phyloP scores from a whole-genome alignment of 116 monocot species.

The Thalassia testudinum region DNA sequence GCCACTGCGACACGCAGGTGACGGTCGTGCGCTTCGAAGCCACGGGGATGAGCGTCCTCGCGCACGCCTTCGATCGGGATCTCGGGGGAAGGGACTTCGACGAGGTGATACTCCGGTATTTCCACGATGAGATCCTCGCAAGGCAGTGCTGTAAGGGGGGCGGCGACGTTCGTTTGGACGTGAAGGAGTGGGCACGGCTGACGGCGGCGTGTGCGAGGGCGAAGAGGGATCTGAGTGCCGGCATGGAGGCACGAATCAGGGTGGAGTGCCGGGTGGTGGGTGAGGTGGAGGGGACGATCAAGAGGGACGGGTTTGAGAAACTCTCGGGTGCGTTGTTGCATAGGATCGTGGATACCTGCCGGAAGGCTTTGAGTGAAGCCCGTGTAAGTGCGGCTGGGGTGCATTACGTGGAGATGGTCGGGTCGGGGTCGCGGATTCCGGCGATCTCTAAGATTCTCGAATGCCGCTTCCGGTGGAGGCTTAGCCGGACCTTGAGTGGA shows the following conservation, averaged over 20 bases:
- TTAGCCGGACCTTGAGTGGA: constrained; percentile 65
- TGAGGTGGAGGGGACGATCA: constrained; percentile 69
- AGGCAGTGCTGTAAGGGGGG: no score
- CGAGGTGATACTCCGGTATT: constrained; percentile 60
- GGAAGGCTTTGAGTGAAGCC: constrained; percentile 39
- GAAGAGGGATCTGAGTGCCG: constrained; percentile 85
- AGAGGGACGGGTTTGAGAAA: constrained; percentile 80
- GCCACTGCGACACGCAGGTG: constrained; percentile 83
- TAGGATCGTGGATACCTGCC: constrained; percentile 45
- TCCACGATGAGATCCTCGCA: constrained; percentile 50
- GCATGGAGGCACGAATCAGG: constrained; percentile 48
- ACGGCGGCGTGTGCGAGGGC: constrained; percentile 71
- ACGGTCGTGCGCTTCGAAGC: constrained; percentile 28
- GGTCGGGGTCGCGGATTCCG: constrained; percentile 84
- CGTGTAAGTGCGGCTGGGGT: constrained; percentile 28
- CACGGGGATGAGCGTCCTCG: constrained; percentile 46
- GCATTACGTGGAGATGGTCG: constrained; percentile 70
- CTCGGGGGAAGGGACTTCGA: constrained; percentile 89
- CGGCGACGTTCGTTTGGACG: constrained; percentile 37
- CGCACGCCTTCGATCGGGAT: constrained; percentile 41
- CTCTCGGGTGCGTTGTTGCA: constrained; percentile 41
- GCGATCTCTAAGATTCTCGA: constrained; percentile 35
- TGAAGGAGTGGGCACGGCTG: constrained; percentile 47
- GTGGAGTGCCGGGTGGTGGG: constrained; percentile 94
- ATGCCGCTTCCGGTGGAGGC: constrained; percentile 49